These are phyloP conservation scores for Camelina hispida DNA, from an alignment of 345 rosid species.

Conservation along the genomic window DNA sequence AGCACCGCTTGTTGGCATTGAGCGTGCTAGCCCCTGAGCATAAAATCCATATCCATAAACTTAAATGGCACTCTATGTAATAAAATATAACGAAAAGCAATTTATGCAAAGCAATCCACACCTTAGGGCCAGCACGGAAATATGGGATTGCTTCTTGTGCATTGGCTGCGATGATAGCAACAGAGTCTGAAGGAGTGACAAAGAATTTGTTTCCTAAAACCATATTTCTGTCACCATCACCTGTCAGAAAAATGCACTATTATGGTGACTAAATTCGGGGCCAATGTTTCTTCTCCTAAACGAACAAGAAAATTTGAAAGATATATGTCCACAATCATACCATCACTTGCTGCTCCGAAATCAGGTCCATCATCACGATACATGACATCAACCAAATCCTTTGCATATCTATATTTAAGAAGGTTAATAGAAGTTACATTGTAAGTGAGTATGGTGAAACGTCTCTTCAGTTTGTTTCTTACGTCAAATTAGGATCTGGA, in stretches of 20 bases:
- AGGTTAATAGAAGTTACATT: constrained; percentile 35
- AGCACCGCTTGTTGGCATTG: constrained; percentile 98
- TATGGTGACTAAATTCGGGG: constrained; percentile 2
- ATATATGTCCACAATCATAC: constrained; percentile 48
- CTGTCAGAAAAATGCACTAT: constrained; percentile 48
- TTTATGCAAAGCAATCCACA: constrained; percentile 38
- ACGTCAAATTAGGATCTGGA: constrained; percentile 98
- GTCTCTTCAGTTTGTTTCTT: constrained; percentile 45
- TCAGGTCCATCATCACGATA: constrained; percentile 83
- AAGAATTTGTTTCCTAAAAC: constrained; percentile 82
- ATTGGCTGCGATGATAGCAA: constrained; percentile 92
- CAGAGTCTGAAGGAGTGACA: constrained; percentile 94
- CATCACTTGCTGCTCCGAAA: constrained; percentile 98
- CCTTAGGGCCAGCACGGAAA: constrained; percentile 80
- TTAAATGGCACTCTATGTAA: background rate
- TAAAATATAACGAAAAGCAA: background rate
- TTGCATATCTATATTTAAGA: constrained; percentile 70
- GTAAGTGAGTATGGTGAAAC: constrained; percentile 17
- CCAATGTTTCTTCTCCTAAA: background rate
- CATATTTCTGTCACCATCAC: constrained; percentile 98
- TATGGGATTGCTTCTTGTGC: constrained; percentile 88
- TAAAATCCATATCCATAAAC: constrained; percentile 21
- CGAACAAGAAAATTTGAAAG: constrained; percentile 7
- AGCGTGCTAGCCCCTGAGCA: constrained; percentile 88
- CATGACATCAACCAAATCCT: constrained; percentile 85